Evolutionary conservation across 208 protist species (phyloP), one percentile per base, ranked within the genome.

Genomic region (Wallacemonas sp.): DNA sequence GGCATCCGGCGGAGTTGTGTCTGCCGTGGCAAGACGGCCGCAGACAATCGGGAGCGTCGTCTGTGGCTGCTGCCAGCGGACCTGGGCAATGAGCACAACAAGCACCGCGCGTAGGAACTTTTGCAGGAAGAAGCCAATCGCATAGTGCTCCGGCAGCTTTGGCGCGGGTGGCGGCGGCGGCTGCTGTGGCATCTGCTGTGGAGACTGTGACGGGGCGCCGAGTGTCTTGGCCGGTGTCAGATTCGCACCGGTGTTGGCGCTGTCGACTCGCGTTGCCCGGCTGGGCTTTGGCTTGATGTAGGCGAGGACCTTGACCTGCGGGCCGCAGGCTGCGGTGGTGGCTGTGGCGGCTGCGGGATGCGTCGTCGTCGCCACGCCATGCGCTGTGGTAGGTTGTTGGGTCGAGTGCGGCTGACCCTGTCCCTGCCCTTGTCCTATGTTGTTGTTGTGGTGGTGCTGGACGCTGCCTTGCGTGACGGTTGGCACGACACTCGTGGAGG

Each of bases 91-190:
- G 1, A 87, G 62, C n/a, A 83, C 66, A 39, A 92, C 49, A 19
- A 92, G 38, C 19, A 83, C 70, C 11, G 80, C 80, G 4, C 80
- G 82, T 41, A 85, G 60, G 30, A 89, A 92, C 38, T 73, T 72
- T 16, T 76, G 73, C 0, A 90, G 24, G 52, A 92, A 88, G 33
- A 76, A 77, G 23, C 63, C 43, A 12, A 72, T 68, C 33, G 72
- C 48, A 6, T 74, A 57, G 26, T 57, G 64, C n/a, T 38, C 29
- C 12, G 41, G 33, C 23, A 34, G 14, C 23, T 29, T 65, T 30
- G 26, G 26, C 11, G 61, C 39, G 57, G 61, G 17, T 29, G 63
- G 6, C 61, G 70, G 16, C 57, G 55, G 29, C 33, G 67, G 19
- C 4, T 33, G 6, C 32, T 19, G n/a, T 56, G 62, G 26, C 6